These are phyloP conservation scores for Dryas integrifolia DNA, from an alignment of 331 rosid species.

Conservation along the genomic window DNA sequence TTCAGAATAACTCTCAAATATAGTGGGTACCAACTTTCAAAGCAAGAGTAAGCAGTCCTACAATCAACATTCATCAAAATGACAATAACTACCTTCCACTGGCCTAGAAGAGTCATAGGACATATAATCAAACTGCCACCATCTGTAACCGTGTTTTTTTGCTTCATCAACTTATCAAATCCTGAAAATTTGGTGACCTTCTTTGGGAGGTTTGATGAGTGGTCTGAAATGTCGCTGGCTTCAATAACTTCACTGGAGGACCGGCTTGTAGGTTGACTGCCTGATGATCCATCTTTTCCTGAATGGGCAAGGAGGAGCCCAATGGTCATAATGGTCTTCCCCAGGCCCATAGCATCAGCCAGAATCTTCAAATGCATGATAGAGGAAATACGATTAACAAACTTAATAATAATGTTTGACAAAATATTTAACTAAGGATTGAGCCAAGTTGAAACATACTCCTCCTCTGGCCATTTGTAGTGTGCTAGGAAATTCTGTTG, in stretches of 20 bases:
- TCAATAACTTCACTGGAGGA: constrained; percentile 45
- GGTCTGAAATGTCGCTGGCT: constrained; percentile 30
- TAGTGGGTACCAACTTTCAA: constrained; percentile 19
- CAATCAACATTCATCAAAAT: constrained; percentile 17
- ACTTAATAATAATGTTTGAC: neutral
- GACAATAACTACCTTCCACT: constrained; percentile 77
- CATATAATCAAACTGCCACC: constrained; percentile 87
- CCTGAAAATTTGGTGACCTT: constrained; percentile 52
- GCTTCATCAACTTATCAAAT: constrained; percentile 63
- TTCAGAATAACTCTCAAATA: constrained; percentile 28
- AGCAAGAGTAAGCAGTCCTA: constrained; percentile 17
- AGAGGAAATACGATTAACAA: constrained; percentile 29
- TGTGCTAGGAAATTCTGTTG: constrained; percentile 89
- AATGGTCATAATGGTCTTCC: constrained; percentile 97
- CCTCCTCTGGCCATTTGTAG: constrained; percentile 96
- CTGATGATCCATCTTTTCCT: constrained; percentile 47
- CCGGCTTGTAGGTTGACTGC: constrained; percentile 41
- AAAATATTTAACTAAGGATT: constrained; percentile 12
- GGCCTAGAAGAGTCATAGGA: constrained; percentile 92
- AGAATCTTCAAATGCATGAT: constrained; percentile 62
- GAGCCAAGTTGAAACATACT: constrained; percentile 50
- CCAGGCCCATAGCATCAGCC: constrained; percentile 99
- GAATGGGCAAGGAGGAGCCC: constrained; percentile 75
- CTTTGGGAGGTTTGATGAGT: constrained; percentile 39
- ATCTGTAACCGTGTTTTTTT: constrained; percentile 44